These are phyloP conservation scores for Lentithecium fluviatile DNA, from an alignment of 495 filamentous ascomycete species.

Conservation along the genomic window DNA sequence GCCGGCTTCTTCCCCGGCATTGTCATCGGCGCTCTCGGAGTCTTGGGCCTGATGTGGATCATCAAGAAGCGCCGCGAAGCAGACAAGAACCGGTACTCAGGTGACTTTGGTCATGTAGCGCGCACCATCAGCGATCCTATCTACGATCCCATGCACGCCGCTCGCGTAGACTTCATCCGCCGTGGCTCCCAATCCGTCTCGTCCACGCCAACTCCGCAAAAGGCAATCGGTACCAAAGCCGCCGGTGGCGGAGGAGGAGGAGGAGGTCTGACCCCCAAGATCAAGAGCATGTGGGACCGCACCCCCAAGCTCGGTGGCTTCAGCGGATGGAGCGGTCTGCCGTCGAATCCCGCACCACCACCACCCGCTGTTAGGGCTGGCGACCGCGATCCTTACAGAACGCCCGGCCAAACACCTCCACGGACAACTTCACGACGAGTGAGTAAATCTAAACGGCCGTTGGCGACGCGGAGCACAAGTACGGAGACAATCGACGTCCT, in stretches of 20 bases:
- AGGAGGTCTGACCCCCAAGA: constrained; percentile 35
- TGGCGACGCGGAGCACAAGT: constrained; percentile 17
- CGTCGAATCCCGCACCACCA: neutral
- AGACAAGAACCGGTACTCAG: constrained; percentile 37
- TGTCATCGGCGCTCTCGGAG: constrained; percentile 52
- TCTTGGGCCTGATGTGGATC: constrained; percentile 46
- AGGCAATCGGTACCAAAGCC: constrained; percentile 8
- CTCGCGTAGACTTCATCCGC: constrained; percentile 61
- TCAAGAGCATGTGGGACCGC: constrained; percentile 24
- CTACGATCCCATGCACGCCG: constrained; percentile 46
- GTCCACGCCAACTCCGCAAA: constrained; percentile 11
- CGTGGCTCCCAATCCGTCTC: constrained; percentile 18
- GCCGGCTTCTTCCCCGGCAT: constrained; percentile 67
- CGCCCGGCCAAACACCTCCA: constrained; percentile 39
- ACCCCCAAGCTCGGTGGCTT: constrained; percentile 20
- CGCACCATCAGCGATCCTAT: constrained; percentile 59
- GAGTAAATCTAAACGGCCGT: constrained; percentile 5
- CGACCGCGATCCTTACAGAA: constrained; percentile 40
- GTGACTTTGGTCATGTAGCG: constrained; percentile 47
- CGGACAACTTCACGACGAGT: neutral
- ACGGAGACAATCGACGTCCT: constrained; percentile 44
- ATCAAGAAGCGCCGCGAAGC: constrained; percentile 48
- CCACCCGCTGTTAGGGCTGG: constrained; percentile 20
- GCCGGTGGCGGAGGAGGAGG: constrained; percentile 12
- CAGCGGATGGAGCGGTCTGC: neutral